These are phyloP conservation scores for Fusarium brachygibbosum DNA, from an alignment of 2,329 filamentous ascomycete genomes.

Conservation along the genomic window DNA sequence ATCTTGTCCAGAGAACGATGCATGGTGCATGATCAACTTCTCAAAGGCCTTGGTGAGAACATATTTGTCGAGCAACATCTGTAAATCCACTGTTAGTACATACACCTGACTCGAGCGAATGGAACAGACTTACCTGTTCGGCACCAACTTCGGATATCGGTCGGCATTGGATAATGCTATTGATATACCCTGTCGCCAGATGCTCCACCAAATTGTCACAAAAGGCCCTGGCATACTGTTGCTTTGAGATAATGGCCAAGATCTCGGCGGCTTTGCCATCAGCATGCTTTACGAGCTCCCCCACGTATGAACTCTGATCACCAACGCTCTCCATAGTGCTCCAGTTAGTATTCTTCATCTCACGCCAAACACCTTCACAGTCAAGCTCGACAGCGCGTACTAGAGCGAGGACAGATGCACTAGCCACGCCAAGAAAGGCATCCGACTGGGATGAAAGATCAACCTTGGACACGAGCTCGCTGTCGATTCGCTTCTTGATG, in stretches of 20 bases:
- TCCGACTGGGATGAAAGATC: slow-evolving; percentile 95
- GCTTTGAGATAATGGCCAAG: slow-evolving; percentile 83
- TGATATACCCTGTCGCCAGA: slow-evolving; percentile 82
- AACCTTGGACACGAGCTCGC: slow-evolving; percentile 79
- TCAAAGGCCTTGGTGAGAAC: slow-evolving; percentile 85
- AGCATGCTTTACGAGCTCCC: slow-evolving; percentile 80
- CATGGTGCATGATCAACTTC: slow-evolving; percentile 75
- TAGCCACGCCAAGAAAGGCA: slow-evolving; percentile 94
- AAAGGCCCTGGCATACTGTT: slow-evolving; percentile 93
- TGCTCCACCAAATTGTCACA: slow-evolving; percentile 96
- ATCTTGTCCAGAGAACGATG: slow-evolving; percentile 59
- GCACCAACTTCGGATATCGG: slow-evolving; percentile 95
- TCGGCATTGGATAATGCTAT: slow-evolving; percentile 87
- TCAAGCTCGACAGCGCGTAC: slow-evolving; percentile 86
- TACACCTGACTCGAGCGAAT: neutral
- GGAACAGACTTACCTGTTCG: slow-evolving; percentile 74
- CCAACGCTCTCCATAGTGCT: slow-evolving; percentile 92
- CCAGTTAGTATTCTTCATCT: slow-evolving; percentile 98
- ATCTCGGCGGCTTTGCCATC: slow-evolving; percentile 81
- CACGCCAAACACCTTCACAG: slow-evolving; percentile 90
- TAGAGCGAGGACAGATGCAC: slow-evolving; percentile 84
- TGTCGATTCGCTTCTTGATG: slow-evolving; percentile 90
- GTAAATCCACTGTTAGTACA: slow-evolving; percentile 42
- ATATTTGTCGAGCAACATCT: slow-evolving; percentile 98
- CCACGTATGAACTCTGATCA: slow-evolving; percentile 93